Conservation (phyloP, 306 rosid genomes). For the Cucumis melo region DNA sequence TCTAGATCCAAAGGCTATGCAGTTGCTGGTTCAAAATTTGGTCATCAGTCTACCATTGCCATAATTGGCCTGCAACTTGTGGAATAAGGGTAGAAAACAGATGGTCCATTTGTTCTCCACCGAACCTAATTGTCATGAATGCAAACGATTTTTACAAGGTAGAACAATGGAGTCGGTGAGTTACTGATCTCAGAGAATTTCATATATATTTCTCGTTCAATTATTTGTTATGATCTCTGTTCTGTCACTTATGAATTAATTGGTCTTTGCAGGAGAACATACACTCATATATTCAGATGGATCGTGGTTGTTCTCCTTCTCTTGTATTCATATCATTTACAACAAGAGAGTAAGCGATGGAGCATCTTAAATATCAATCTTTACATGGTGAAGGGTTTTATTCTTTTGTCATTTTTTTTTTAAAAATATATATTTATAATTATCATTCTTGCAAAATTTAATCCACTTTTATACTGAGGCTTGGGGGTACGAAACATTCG, state of each 20-base stretch:
- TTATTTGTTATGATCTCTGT: too few relatives aligned
- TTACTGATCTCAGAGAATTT: neutral
- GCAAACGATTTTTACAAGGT: neutral
- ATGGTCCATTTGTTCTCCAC: neutral
- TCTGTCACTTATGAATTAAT: neutral
- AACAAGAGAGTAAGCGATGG: too few relatives aligned
- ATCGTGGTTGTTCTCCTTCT: neutral
- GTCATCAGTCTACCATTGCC: neutral
- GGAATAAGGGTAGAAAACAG: neutral
- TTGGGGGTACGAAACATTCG: too few relatives aligned
- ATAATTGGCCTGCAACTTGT: neutral
- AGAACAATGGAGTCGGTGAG: neutral
- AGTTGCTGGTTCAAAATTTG: neutral
- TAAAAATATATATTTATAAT: too few relatives aligned
- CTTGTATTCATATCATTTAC: too few relatives aligned
- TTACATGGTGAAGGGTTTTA: too few relatives aligned
- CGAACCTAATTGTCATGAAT: neutral
- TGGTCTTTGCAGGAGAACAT: constrained; percentile 1
- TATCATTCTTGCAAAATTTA: too few relatives aligned
- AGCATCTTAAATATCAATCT: too few relatives aligned
- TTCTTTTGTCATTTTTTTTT: too few relatives aligned
- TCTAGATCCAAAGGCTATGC: neutral
- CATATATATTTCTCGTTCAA: neutral
- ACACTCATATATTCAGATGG: neutral
- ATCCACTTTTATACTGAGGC: too few relatives aligned